Base-by-base conservation (phyloP, 2,329 filamentous ascomycete genomes). In the Alternaria sp. region DNA sequence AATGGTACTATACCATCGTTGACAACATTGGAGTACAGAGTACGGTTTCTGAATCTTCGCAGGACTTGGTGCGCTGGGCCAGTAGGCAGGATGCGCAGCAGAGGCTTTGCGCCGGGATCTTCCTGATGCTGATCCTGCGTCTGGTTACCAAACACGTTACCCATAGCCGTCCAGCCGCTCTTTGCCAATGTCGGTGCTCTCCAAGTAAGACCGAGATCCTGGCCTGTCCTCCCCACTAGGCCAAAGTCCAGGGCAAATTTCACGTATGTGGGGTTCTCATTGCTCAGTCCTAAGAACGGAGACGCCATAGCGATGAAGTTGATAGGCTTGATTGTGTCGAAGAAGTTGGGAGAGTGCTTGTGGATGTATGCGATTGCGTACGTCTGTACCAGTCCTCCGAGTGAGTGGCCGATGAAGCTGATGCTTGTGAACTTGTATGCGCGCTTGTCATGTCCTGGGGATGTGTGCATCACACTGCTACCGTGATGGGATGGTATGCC, bases 181-280 rank as follows among this genome's bases (percentile, higher is more conserved):
- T 91, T 88, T 18, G 92, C 91, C 73, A 96, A 86, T 1, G 92
- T 95, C 8, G 95, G 95, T 14, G 95, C 90, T 73, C 93, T 89
- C 96, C 96, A 99, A 1, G 94, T 97, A 65, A 99, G 83, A 21
- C 96, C 96, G 9, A 99, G 85, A 81, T 99, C 96, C 79, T 98
- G 93, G 8, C 96, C 96, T 3, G 96, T 97, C 58, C 95, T 88
- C n/a, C 96, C 96, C 14, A 99, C 95, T 1, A 99, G 86, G 0
- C 96, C 96, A 81, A 98, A 97, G 78, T 99, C 96, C 4, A 99
- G 84, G 0, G 96, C 96, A 79, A 99, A 98, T 74, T 94, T 97
- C 80, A 99, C 92, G 78, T 99, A 99, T 60, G 98, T 86, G 0
- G 96, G 96, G 72, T 99, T 99, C 77, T 99, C 96, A 77, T 99